Percentiles rank a stretch among this genome's conserved stretches.
phyloP scores from a whole-genome alignment of 345 rosid species.

The Psidium friedrichsthalianum region DNA sequence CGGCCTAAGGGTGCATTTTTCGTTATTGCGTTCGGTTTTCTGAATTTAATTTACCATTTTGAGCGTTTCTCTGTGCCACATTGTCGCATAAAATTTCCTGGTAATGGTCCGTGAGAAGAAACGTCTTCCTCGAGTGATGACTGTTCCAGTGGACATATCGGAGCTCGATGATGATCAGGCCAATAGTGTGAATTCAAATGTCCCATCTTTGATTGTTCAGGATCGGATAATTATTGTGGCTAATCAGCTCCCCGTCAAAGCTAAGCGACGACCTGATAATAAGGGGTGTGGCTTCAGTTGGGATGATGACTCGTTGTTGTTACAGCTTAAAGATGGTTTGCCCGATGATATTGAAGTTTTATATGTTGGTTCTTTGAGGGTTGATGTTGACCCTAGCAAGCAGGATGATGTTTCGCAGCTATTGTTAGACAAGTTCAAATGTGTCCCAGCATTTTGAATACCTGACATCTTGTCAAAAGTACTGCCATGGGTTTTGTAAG shows the following conservation, averaged over 20 bases:
- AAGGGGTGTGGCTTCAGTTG: constrained; percentile 73
- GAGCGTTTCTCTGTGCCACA: too few species aligned
- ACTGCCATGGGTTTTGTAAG: constrained; percentile 69
- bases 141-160: constrained; percentile 64
- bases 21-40: too few species aligned
- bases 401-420: constrained; percentile 70
- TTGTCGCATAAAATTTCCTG: constrained; percentile 56
- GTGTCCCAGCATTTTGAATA: constrained; percentile 65
- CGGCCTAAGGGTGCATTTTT: too few species aligned
- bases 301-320: constrained; percentile 56
- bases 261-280: constrained; percentile 67
- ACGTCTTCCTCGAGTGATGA: constrained; percentile 60
- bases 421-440: constrained; percentile 61
- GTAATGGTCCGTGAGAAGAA: constrained; percentile 53
- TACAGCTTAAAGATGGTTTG: constrained; percentile 66
- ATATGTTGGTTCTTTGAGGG: constrained; percentile 52
- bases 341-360: constrained; percentile 75
- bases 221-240: constrained; percentile 69
- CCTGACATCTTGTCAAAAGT: constrained; percentile 47
- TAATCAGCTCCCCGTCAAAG: constrained; percentile 68
- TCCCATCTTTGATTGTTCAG: constrained; percentile 43
- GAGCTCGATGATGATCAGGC: constrained; percentile 78
- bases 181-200: constrained; percentile 56
- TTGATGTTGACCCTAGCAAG: constrained; percentile 43
- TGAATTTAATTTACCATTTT: too few species aligned